Evolutionary conservation across 768 basidiomycete species (phyloP).

Genomic region (Lactarius indigo): DNA sequence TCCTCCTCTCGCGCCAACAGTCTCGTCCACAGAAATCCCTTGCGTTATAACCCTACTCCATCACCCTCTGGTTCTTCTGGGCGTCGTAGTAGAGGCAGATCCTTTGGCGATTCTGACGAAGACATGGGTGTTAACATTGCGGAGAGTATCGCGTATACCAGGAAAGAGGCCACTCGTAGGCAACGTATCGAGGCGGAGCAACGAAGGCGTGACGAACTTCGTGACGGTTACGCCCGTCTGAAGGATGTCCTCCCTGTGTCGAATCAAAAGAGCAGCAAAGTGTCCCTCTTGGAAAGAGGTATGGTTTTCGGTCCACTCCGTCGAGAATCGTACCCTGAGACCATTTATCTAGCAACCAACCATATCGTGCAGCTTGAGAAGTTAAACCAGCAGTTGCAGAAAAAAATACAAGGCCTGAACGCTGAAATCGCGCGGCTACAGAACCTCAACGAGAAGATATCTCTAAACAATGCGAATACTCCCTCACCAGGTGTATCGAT

Average conservation of each 20-base stretch:
- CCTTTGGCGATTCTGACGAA: conserved; percentile 67
- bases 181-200: conserved; percentile 91
- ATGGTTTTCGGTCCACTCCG: conserved; percentile 21
- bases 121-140: conserved; percentile 62
- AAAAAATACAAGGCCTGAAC: conserved; percentile 62
- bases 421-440: conserved; percentile 68
- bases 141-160: conserved; percentile 69
- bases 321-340: conserved; percentile 3
- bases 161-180: conserved; percentile 80
- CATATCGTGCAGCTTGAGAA: conserved; percentile 73
- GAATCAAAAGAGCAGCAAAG: conserved; percentile 90
- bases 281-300: conserved; percentile 87
- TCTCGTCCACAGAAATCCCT: conserved; percentile 66
- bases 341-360: conserved; percentile 56
- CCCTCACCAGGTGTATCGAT: conserved; percentile 48
- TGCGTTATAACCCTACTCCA: conserved; percentile 78
- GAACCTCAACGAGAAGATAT: conserved; percentile 79
- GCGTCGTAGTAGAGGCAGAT: conserved; percentile 61
- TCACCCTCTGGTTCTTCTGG: conserved; percentile 73
- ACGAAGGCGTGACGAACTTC: conserved; percentile 80
- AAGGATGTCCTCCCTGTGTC: conserved; percentile 84
- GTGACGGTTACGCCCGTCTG: conserved; percentile 85
- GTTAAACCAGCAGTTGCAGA: conserved; percentile 66
- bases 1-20: conserved; percentile 72
- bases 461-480: conserved; percentile 55